phyloP scores from a whole-genome alignment of 202 grass and related monocot species.

The Schoenoplectus tabernaemontani region DNA sequence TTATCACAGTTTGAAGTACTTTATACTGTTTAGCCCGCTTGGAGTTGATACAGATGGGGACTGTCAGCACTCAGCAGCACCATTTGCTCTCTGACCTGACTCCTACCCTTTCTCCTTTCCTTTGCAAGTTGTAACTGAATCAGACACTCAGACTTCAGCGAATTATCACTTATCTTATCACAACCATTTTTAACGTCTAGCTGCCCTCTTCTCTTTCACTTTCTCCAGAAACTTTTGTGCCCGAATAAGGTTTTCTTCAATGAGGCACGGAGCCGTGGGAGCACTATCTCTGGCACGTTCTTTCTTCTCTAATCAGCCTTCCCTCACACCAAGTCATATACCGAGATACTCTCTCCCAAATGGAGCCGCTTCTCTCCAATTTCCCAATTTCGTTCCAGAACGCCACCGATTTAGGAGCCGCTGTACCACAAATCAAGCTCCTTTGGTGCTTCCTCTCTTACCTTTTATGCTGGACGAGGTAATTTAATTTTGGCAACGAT shows the following conservation, averaged over 20 bases:
- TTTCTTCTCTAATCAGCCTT: background rate
- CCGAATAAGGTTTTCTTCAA: background rate
- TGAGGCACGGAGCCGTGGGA: conserved; percentile 1
- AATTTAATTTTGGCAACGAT: background rate
- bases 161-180: background rate
- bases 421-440: background rate
- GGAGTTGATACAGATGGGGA: too few species aligned
- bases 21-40: too few species aligned
- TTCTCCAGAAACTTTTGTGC: background rate
- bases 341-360: background rate
- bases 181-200: background rate
- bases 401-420: background rate
- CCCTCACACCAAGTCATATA: background rate
- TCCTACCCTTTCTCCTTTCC: background rate
- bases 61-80: background rate
- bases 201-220: background rate
- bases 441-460: conserved; percentile 74
- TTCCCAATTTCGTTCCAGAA: background rate
- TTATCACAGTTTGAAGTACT: too few species aligned
- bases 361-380: background rate
- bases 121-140: too few species aligned
- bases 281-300: background rate
- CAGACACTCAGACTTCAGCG: too few species aligned
- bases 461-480: conserved; percentile 70
- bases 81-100: background rate